Evolutionary conservation across 2,329 filamentous ascomycete genomes (phyloP), one percentile per base, ranked within the genome.

Genomic region (Hypoxylon sp.): DNA sequence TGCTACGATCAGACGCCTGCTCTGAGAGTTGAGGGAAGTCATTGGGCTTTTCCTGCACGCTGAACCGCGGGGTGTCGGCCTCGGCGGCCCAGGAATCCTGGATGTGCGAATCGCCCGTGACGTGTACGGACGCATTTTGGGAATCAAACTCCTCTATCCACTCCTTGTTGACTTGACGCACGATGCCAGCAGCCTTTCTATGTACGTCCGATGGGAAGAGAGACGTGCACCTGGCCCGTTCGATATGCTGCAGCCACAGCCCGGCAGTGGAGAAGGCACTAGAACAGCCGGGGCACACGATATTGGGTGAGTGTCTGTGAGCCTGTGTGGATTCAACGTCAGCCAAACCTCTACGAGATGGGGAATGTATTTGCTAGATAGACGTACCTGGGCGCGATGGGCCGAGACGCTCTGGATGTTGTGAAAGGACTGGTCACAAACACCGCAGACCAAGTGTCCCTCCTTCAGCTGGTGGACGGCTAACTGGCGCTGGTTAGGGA

Each of bases 281-380:
- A 0, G 65, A 47, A 55, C 82, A 85, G 21, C 77, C 81, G 1
- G 80, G 80, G 43, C 82, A 85, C 2, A 60, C 42, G 1, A 85
- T 72, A 1, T 75, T 57, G 49, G 81, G 78, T 15, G 70, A 63
- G 10, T 73, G 61, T 4, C 73, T 72, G 54, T 82, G 80, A 9
- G 62, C 45, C 78, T 81, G 38, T 15, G 40, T 15, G 13, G 4
- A 1, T 18, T 17, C 1, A 24, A 4, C 4, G 45, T 69, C 17
- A 69, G 57, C 27, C 18, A 6, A 15, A 17, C 21, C 48, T 10
- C 27, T 23, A 23, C 4, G 27, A 38, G 8, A 31, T 18, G 43
- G 4, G 9, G 3, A 13, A 4, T 6, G 13, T 26, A 4, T 9
- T 6, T 5, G 31, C 15, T 7, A n/a, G 31, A 33, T 18, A 23